A percentile compares a stretch with the other conserved stretches of the same genome.
These are phyloP conservation scores for Alternaria sp. DNA, from an alignment of 2,329 filamentous ascomycete genomes.

Conservation along the genomic window DNA sequence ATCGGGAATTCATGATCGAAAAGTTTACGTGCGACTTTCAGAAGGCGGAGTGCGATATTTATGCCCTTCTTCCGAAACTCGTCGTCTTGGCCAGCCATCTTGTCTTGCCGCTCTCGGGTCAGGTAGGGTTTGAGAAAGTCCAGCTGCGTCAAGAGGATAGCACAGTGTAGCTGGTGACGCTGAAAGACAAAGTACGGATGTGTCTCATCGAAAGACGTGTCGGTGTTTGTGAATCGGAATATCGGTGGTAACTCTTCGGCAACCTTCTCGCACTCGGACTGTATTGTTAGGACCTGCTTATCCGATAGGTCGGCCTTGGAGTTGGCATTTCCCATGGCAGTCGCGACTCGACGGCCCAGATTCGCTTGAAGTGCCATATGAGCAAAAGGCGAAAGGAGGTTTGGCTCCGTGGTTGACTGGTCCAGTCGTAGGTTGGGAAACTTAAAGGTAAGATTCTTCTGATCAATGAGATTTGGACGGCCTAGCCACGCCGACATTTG, in stretches of 20 bases:
- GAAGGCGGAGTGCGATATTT: conserved; percentile 56
- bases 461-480: conserved; percentile 57
- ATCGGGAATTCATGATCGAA: conserved; percentile 58
- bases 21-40: conserved; percentile 53
- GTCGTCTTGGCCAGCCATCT: conserved; percentile 45
- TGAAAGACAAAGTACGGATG: conserved; percentile 59
- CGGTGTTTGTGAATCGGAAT: conserved; percentile 53
- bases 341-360: conserved; percentile 47
- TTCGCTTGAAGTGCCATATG: conserved; percentile 56
- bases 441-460: conserved; percentile 51
- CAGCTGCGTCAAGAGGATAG: conserved; percentile 58
- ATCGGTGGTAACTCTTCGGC: conserved; percentile 55
- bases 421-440: conserved; percentile 55
- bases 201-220: conserved; percentile 54
- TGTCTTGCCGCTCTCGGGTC: conserved; percentile 47
- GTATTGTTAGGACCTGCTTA: conserved; percentile 34
- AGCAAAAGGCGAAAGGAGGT: conserved; percentile 55
- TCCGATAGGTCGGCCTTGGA: conserved; percentile 27
- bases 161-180: conserved; percentile 57
- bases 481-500: conserved; percentile 57
- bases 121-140: conserved; percentile 59
- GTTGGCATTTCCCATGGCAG: conserved; percentile 32
- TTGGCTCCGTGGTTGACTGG: conserved; percentile 43
- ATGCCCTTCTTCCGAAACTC: conserved; percentile 56
- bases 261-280: conserved; percentile 56